Conservation (phyloP, 805 yeast genomes). For the Starmerella khaoyaiensis region DNA sequence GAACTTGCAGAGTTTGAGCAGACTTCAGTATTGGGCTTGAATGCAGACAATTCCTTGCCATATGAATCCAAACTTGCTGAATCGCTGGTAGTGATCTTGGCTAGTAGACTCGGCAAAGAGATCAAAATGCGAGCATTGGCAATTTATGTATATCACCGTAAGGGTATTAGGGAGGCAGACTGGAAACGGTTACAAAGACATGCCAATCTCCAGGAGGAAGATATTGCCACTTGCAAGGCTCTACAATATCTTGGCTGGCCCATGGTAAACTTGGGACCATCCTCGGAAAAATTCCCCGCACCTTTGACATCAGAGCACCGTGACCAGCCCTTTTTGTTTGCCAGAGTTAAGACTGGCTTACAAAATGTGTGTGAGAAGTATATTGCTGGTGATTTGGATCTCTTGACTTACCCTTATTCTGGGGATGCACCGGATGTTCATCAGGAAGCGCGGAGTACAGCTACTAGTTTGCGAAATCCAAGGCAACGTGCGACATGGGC, state of each 20-base stretch:
- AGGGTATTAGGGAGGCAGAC: slow-evolving; percentile 55
- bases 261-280: slow-evolving; percentile 5
- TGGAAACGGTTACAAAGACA: slow-evolving; percentile 55
- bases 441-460: slow-evolving; percentile 29
- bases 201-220: slow-evolving; percentile 31
- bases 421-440: slow-evolving; percentile 35
- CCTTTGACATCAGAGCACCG: slow-evolving; percentile 17
- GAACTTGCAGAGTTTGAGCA: slow-evolving; percentile 80
- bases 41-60: too few species aligned
- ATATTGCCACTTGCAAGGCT: slow-evolving; percentile 43
- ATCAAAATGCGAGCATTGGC: slow-evolving; percentile 68
- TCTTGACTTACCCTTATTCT: slow-evolving; percentile 54
- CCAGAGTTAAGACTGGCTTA: slow-evolving; percentile 61
- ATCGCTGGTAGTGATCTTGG: slow-evolving; percentile 45
- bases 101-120: slow-evolving; percentile 22
- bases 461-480: slow-evolving; percentile 52
- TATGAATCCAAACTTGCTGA: slow-evolving; percentile 26
- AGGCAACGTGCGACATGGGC: slow-evolving; percentile 72
- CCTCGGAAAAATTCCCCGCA: slow-evolving; percentile 8
- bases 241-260: slow-evolving; percentile 44
- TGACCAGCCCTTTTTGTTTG: slow-evolving; percentile 34
- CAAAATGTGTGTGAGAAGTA: slow-evolving; percentile 44
- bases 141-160: slow-evolving; percentile 65
- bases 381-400: slow-evolving; percentile 39
- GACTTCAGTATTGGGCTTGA: slow-evolving; percentile 58